These are phyloP conservation scores for Bifiguratus adelaidae DNA, from an alignment of 192 early-diverging fungal species.

Conservation along the genomic window DNA sequence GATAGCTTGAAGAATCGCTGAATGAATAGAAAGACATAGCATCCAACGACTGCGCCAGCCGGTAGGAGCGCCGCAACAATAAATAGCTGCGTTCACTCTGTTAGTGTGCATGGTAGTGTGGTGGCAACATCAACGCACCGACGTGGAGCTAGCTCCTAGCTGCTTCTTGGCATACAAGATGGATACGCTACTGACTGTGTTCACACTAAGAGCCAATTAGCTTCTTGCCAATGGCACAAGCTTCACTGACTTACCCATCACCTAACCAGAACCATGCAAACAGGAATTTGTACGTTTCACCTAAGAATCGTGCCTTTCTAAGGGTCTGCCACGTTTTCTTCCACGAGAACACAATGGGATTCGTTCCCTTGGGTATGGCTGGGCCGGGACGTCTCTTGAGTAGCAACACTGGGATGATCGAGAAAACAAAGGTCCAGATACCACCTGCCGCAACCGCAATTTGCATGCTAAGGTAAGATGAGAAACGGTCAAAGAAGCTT, in stretches of 20 bases:
- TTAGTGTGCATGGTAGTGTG: too few relatives aligned
- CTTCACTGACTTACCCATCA: too few relatives aligned
- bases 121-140: too few relatives aligned
- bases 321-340: constrained; percentile 11
- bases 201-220: too few relatives aligned
- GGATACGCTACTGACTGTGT: constrained; percentile 34
- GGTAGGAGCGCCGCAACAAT: constrained; percentile 34
- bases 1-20: constrained; percentile 27
- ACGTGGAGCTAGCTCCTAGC: constrained; percentile 26
- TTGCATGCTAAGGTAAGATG: constrained; percentile 18
- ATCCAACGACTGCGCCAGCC: constrained; percentile 31
- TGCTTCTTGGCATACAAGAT: constrained; percentile 43
- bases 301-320: too few relatives aligned
- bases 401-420: constrained; percentile 19
- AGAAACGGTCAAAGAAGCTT: constrained; percentile 17
- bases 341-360: constrained; percentile 25
- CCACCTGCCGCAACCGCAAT: constrained; percentile 25
- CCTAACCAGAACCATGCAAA: constrained; percentile 53
- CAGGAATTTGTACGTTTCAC: constrained; percentile 43
- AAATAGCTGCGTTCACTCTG: constrained; percentile 26
- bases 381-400: constrained; percentile 28
- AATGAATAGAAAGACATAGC: constrained; percentile 30
- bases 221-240: too few relatives aligned
- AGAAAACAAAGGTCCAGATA: constrained; percentile 32
- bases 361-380: constrained; percentile 25